Percentiles rank a stretch among this genome's conserved stretches.
Conservation (phyloP, 1,139 yeast species). For the Pichia sp. region DNA sequence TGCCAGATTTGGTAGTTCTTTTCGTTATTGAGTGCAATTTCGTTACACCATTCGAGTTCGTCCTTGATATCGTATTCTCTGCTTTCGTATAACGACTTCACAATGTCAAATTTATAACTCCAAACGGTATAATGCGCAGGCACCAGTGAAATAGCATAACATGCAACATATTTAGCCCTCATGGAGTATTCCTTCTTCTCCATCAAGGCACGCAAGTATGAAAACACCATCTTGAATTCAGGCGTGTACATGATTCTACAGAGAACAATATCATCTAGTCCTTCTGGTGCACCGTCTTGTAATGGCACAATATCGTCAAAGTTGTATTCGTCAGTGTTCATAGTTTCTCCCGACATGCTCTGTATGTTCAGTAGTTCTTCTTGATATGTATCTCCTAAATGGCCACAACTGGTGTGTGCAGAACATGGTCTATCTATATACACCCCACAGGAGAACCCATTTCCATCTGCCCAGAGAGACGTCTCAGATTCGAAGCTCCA, state of each 20-base stretch:
- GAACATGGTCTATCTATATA: no score
- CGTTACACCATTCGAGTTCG: conserved; percentile 78
- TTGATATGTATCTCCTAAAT: no score
- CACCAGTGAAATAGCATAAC: conserved; percentile 58
- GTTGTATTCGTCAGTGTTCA: conserved; percentile 16
- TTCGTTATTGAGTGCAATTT: conserved; percentile 69
- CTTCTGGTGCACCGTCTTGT: conserved; percentile 3
- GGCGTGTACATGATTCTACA: conserved; percentile 79
- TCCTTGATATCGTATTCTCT: conserved; percentile 31
- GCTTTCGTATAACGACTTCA: conserved; percentile 30
- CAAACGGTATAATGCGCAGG: conserved; percentile 95
- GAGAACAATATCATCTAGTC: conserved; percentile 32
- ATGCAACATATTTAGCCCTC: conserved; percentile 69
- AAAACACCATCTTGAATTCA: conserved; percentile 64
- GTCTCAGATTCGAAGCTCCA: no score
- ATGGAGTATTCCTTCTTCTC: conserved; percentile 59
- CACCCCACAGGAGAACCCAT: no score
- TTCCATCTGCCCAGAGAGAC: no score
- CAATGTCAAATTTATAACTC: conserved; percentile 68
- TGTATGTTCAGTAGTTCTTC: no score
- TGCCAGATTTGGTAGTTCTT: conserved; percentile 98
- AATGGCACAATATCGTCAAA: conserved; percentile 20
- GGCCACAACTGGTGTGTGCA: no score
- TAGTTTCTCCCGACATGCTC: neutral
- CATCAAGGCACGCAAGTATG: conserved; percentile 62